These are phyloP conservation scores for Neurospora sp. DNA, from an alignment of 495 filamentous ascomycete species.

Conservation along the genomic window DNA sequence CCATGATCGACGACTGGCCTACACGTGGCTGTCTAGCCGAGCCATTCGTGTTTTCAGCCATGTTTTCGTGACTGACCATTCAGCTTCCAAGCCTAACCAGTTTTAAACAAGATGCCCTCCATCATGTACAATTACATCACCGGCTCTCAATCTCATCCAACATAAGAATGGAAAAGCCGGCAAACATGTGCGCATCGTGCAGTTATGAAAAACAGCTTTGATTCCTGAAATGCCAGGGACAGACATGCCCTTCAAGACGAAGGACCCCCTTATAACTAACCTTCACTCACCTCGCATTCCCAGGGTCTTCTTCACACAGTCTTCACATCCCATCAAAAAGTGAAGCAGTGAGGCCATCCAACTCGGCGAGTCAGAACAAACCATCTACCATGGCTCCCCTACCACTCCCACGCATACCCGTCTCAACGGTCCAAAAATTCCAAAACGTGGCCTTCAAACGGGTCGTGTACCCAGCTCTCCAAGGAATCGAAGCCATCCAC, in stretches of 20 bases:
- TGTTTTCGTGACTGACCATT: not conserved
- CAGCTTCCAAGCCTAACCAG: not conserved
- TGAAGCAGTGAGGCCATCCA: not conserved
- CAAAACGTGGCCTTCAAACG: not conserved
- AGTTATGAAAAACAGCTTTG: not conserved
- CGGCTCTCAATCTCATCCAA: not conserved
- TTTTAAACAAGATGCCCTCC: not conserved
- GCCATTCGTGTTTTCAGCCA: not conserved
- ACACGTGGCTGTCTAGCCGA: not conserved
- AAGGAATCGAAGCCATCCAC: not conserved
- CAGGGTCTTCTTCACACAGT: not conserved
- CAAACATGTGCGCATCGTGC: not conserved
- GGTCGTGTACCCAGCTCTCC: conserved; percentile 1
- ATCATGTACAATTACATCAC: conserved; percentile 19
- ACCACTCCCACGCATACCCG: not conserved
- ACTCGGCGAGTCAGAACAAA: not conserved
- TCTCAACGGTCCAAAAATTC: not conserved
- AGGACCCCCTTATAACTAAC: not conserved
- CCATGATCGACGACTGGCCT: not conserved
- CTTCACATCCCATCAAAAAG: not conserved
- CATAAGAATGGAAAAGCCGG: not conserved
- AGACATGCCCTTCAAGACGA: not conserved
- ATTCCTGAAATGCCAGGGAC: not conserved
- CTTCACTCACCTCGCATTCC: not conserved
- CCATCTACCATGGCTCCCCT: conserved; percentile 1